phyloP scores from a whole-genome alignment of 2,329 filamentous ascomycete species.

The Cytospora leucostoma region DNA sequence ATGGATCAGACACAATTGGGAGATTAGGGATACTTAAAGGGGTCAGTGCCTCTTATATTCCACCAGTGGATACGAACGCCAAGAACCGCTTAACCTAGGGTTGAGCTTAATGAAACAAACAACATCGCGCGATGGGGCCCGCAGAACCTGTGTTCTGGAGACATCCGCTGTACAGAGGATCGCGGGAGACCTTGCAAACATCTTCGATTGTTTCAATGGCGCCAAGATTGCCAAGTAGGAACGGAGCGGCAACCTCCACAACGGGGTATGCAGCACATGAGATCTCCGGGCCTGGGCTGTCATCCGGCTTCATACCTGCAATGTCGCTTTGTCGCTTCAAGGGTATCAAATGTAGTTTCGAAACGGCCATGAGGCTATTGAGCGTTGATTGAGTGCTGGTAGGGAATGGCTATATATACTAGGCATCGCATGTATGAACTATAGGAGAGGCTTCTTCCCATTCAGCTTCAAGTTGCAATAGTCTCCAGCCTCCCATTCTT shows the following conservation, averaged over 20 bases:
- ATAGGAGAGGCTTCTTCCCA: background rate
- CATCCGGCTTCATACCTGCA: background rate
- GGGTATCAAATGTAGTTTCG: background rate
- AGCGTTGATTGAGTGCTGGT: background rate
- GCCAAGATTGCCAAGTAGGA: background rate
- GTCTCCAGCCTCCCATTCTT: background rate
- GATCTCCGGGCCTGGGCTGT: background rate
- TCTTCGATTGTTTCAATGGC: background rate
- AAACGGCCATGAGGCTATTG: background rate
- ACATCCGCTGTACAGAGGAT: background rate
- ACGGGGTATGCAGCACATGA: background rate
- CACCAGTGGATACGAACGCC: conserved; percentile 2
- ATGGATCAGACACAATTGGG: background rate
- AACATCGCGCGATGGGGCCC: no score
- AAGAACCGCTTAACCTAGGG: conserved; percentile 5
- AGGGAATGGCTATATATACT: background rate
- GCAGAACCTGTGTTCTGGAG: background rate
- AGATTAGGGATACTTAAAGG: background rate
- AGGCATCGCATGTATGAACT: background rate
- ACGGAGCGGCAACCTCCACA: background rate
- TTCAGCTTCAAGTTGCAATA: background rate
- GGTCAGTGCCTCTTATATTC: background rate
- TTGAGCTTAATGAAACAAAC: conserved; percentile 2
- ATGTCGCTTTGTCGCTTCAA: background rate
- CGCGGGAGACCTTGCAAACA: background rate